These are phyloP conservation scores for Aegle marmelos DNA, from an alignment of 345 rosid species.

Conservation along the genomic window DNA sequence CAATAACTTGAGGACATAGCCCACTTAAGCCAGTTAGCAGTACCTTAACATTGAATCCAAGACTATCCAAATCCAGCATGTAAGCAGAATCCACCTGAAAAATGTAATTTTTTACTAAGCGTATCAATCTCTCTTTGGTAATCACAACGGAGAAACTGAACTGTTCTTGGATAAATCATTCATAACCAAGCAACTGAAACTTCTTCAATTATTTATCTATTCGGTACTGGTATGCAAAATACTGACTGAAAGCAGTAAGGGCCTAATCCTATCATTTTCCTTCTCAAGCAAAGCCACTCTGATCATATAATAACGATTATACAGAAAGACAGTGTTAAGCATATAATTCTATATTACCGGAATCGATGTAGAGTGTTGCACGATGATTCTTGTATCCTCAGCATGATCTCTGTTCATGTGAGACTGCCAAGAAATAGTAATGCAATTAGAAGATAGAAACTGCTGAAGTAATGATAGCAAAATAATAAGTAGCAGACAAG, in stretches of 20 bases:
- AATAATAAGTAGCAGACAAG: conserved; percentile 3
- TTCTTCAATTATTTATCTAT: not conserved
- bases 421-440: conserved; percentile 39
- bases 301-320: not conserved
- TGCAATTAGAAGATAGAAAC: conserved; percentile 8
- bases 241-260: not conserved
- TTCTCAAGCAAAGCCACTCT: not conserved
- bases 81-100: conserved; percentile 79
- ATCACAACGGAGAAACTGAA: not conserved
- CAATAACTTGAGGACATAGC: not conserved
- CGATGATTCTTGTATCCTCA: conserved; percentile 83
- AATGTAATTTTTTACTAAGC: conserved; percentile 7
- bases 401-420: conserved; percentile 95
- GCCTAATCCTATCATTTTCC: not conserved
- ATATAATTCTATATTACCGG: conserved; percentile 45
- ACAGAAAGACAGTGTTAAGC: not conserved
- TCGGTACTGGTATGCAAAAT: not conserved
- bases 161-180: not conserved
- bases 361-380: conserved; percentile 65
- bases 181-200: not conserved
- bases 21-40: not conserved
- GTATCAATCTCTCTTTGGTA: not conserved
- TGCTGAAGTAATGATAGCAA: not conserved
- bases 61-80: conserved; percentile 88
- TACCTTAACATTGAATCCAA: conserved; percentile 95